Base-by-base conservation (phyloP, 805 yeast species). In the Ogataea glucozyma region DNA sequence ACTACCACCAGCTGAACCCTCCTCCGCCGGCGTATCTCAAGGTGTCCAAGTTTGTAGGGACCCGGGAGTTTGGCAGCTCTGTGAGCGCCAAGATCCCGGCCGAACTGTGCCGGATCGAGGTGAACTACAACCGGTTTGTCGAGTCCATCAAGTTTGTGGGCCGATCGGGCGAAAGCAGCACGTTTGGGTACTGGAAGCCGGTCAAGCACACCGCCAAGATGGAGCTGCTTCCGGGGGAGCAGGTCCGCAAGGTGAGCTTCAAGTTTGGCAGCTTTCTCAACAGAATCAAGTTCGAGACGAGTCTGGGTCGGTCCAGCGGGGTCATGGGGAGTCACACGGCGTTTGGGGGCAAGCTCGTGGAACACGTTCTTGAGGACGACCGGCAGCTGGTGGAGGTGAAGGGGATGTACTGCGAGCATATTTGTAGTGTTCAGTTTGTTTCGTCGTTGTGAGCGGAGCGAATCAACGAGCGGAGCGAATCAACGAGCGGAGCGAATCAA, bases 391-490 rank as follows among this genome's bases (percentile, higher is more conserved):
- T 40, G 22, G 51, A 44, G n/a, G 41, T 50, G 22, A 45, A 41
- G 18, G 56, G 54, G 11, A 46, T 43, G 31, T 48, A 47, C 21
- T 41, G 49, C 27, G 40, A 45, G 23, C 56, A 52, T 31, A 47
- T 52, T 36, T 42, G 31, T 27, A 45, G 51, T 13, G 38, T 52
- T 26, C 56, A 52, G 31, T 47, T 49, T 40, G 50, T 47, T 29
- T 30, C 38, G 5, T 39, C 47, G 8, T 34, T 40, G 12, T 29
- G 22, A 42, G 30, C n/a, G n/a, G n/a, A n/a, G n/a, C n/a, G n/a
- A n/a, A n/a, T n/a, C n/a, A n/a, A n/a, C n/a, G n/a, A n/a, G n/a
- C n/a, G n/a, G n/a, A n/a, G n/a, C n/a, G n/a, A n/a, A n/a, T n/a
- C n/a, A n/a, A n/a, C n/a, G n/a, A n/a, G n/a, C n/a, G n/a, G n/a